phyloP scores from a whole-genome alignment of 2,329 filamentous ascomycete species.

The Septoria linicola region DNA sequence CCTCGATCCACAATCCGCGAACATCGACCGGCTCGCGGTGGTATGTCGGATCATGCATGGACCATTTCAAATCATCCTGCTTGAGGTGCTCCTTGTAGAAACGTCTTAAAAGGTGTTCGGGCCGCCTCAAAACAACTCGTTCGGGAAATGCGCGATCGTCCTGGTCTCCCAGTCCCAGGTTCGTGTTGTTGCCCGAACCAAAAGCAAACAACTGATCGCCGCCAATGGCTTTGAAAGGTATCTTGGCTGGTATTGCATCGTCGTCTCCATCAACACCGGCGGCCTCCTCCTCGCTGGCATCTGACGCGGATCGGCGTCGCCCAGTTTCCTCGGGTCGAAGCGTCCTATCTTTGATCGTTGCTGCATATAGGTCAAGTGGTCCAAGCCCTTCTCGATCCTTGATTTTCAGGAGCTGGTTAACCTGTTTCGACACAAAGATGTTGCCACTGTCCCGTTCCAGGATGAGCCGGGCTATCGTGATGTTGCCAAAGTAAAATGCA shows the following conservation, averaged over 20 bases:
- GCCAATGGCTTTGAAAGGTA: slow-evolving; percentile 42
- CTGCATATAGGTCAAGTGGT: slow-evolving; percentile 87
- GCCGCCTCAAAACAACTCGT: slow-evolving; percentile 71
- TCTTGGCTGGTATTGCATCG: slow-evolving; percentile 10
- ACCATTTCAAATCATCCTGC: slow-evolving; percentile 43
- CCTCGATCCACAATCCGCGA: slow-evolving; percentile 43
- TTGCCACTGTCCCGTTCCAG: slow-evolving; percentile 68
- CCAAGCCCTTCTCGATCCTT: slow-evolving; percentile 95
- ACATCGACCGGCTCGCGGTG: slow-evolving; percentile 18
- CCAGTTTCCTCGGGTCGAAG: slow-evolving; percentile 46
- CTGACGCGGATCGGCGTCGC: slow-evolving; percentile 34
- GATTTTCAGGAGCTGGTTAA: slow-evolving; percentile 80
- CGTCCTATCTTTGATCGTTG: slow-evolving; percentile 78
- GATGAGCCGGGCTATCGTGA: slow-evolving; percentile 78
- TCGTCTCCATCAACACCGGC: slow-evolving; percentile 49
- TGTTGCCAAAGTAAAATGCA: slow-evolving; percentile 85
- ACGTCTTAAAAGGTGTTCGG: slow-evolving; percentile 70
- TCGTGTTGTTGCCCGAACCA: slow-evolving; percentile 94
- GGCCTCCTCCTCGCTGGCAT: slow-evolving; percentile 50
- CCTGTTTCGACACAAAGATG: slow-evolving; percentile 60
- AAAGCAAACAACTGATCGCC: slow-evolving; percentile 92
- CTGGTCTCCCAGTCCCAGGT: slow-evolving; percentile 89
- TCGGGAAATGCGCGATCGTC: slow-evolving; percentile 94
- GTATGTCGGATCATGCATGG: slow-evolving; percentile 38
- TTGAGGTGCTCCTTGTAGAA: slow-evolving; percentile 68